Conservation (phyloP, 345 rosid species). For the Pistacia atlantica region DNA sequence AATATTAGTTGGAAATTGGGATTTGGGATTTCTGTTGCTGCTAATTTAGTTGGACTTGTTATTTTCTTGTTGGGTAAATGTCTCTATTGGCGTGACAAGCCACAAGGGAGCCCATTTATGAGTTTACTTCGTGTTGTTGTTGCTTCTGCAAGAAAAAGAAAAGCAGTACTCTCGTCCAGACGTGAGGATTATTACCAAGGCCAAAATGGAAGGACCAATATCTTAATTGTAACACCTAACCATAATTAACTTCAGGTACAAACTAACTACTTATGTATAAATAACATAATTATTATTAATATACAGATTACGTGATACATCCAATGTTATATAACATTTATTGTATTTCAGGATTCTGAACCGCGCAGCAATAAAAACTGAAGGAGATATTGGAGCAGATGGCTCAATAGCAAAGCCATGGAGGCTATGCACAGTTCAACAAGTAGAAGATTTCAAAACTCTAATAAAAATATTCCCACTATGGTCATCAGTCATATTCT, state of each 20-base stretch:
- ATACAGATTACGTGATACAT: too few relatives aligned
- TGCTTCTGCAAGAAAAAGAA: slow-evolving; percentile 24
- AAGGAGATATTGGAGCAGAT: slow-evolving; percentile 36
- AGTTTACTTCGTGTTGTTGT: not conserved
- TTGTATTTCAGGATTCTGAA: slow-evolving; percentile 38
- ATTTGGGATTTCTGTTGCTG: slow-evolving; percentile 19
- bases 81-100: slow-evolving; percentile 19
- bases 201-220: not conserved
- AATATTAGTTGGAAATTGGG: slow-evolving; percentile 30
- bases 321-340: too few relatives aligned
- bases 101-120: slow-evolving; percentile 28
- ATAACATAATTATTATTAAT: not conserved
- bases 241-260: not conserved
- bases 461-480: slow-evolving; percentile 46
- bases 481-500: too few relatives aligned
- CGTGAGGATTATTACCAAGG: slow-evolving; percentile 19
- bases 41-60: slow-evolving; percentile 12
- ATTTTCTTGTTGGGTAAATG: slow-evolving; percentile 12
- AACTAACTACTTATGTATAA: too few relatives aligned
- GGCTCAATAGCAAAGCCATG: slow-evolving; percentile 36
- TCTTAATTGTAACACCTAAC: not conserved
- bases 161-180: not conserved
- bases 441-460: slow-evolving; percentile 67
- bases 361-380: slow-evolving; percentile 44
- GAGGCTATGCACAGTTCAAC: slow-evolving; percentile 55